These are phyloP conservation scores for Vitis amurensis DNA, from an alignment of 164 flowering plant species.

Conservation along the genomic window DNA sequence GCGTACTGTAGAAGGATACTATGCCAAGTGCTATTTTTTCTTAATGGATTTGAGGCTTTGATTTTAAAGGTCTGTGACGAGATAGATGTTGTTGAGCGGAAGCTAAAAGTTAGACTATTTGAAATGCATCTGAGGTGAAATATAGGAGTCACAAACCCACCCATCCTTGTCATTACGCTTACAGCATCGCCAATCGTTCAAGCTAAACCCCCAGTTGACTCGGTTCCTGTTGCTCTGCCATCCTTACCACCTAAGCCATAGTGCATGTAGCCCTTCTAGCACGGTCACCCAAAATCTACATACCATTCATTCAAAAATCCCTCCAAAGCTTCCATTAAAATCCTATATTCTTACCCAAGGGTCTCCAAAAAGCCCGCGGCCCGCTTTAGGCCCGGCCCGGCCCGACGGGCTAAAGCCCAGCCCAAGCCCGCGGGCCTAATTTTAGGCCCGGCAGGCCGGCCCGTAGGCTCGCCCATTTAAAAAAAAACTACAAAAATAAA, in stretches of 20 bases:
- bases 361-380: too few species aligned
- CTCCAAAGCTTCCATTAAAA: conserved; percentile 3
- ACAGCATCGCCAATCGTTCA: conserved; percentile 58
- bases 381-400: too few species aligned
- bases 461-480: too few species aligned
- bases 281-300: too few species aligned
- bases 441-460: too few species aligned
- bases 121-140: conserved; percentile 85
- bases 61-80: conserved; percentile 77
- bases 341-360: too few species aligned
- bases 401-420: too few species aligned
- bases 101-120: conserved; percentile 87
- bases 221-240: conserved; percentile 40
- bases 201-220: conserved; percentile 54
- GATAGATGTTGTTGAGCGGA: conserved; percentile 78
- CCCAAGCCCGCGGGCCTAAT: too few species aligned
- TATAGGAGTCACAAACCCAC: conserved; percentile 41
- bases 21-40: conserved; percentile 49
- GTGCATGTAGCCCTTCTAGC: conserved; percentile 54
- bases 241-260: conserved; percentile 43
- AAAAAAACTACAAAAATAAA: too few species aligned
- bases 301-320: conserved; percentile 53
- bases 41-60: conserved; percentile 67
- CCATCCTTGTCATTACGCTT: conserved; percentile 43
- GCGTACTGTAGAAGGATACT: conserved; percentile 33